Conservation (phyloP, 2,329 filamentous ascomycete genomes). For the Dactylellina cionopaga region DNA sequence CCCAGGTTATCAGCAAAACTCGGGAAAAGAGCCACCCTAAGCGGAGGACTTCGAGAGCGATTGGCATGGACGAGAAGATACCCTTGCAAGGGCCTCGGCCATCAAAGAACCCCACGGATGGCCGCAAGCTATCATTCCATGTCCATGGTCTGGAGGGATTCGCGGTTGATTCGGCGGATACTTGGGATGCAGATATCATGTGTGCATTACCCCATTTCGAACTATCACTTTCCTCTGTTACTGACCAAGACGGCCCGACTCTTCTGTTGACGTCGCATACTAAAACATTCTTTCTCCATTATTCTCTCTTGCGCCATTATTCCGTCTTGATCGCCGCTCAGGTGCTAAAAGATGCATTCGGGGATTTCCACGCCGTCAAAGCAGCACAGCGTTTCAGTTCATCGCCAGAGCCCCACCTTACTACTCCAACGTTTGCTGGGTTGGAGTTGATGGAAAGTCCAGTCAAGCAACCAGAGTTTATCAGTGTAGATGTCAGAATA, state of each 20-base stretch:
- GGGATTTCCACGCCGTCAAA: conserved; percentile 47
- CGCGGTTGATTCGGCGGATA: conserved; percentile 86
- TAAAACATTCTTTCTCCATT: conserved; percentile 81
- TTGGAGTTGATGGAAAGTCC: conserved; percentile 54
- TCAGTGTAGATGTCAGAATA: conserved; percentile 83
- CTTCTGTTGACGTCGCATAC: conserved; percentile 87
- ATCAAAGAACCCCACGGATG: conserved; percentile 70
- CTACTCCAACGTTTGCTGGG: conserved; percentile 25
- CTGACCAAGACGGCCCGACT: conserved; percentile 85
- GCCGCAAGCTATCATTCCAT: conserved; percentile 81
- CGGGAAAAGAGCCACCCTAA: conserved; percentile 68
- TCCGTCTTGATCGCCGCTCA: conserved; percentile 82
- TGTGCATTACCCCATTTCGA: conserved; percentile 87
- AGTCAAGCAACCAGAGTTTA: conserved; percentile 68
- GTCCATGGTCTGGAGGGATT: conserved; percentile 86
- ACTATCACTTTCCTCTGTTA: conserved; percentile 82
- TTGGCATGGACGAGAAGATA: conserved; percentile 60
- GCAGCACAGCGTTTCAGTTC: neutral
- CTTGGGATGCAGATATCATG: conserved; percentile 85
- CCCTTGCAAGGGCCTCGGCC: conserved; percentile 63
- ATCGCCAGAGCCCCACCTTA: conserved; percentile 9
- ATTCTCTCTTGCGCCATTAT: conserved; percentile 94
- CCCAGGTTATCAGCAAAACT: conserved; percentile 76
- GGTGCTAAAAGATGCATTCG: conserved; percentile 77
- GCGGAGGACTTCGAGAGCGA: conserved; percentile 69